Evolutionary conservation across 768 basidiomycete species (phyloP).

Genomic region (Amanita jacksonii): DNA sequence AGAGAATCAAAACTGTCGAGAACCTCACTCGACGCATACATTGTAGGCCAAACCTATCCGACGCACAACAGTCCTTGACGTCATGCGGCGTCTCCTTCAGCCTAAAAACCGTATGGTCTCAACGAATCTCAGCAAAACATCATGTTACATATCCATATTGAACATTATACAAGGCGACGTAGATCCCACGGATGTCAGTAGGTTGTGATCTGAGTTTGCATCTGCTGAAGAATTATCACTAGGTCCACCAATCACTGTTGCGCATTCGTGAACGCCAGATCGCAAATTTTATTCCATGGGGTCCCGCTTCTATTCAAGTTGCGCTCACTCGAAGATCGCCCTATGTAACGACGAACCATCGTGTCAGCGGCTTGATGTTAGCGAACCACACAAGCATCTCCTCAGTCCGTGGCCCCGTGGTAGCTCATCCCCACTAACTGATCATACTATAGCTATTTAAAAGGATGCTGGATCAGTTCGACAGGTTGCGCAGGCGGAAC

Average conservation of each 20-base stretch:
- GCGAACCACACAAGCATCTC: constrained; percentile 99
- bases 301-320: constrained; percentile 96
- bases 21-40: background rate
- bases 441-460: constrained; percentile 66
- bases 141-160: constrained; percentile 95
- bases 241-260: constrained; percentile 96
- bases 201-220: background rate
- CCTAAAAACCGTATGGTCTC: constrained; percentile 99
- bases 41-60: constrained; percentile 86
- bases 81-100: constrained; percentile 95
- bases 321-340: constrained; percentile 88
- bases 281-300: constrained; percentile 99
- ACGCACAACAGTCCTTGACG: constrained; percentile 94
- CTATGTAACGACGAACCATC: constrained; percentile 80
- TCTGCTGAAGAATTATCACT: constrained; percentile 5
- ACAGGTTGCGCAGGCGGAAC: constrained; percentile 75
- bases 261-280: constrained; percentile 94
- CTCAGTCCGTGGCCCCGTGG: constrained; percentile 41
- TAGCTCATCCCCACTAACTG: background rate
- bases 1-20: constrained; percentile 10
- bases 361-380: constrained; percentile 96
- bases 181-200: constrained; percentile 86
- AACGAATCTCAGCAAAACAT: constrained; percentile 82
- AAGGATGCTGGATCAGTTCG: constrained; percentile 93
- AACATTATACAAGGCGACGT: constrained; percentile 99